Evolutionary conservation across 208 protist species (phyloP), one percentile per base, ranked within the genome.

Genomic region (Leishmania turanica): DNA sequence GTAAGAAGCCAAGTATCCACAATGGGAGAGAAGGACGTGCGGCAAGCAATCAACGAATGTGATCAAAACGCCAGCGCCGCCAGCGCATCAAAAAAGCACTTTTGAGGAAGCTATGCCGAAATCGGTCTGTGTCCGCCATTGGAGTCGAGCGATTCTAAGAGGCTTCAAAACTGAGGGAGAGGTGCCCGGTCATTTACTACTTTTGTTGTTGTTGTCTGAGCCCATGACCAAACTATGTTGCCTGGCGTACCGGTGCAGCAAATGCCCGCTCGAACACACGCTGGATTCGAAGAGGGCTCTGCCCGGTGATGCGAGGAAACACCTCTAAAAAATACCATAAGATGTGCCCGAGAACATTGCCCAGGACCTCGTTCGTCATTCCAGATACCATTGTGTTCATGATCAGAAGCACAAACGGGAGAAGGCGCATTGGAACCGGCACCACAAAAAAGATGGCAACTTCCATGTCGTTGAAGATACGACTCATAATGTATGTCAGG

Each of bases 301-400:
- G 40, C 7, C 89, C 93, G 31, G 92, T 96, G 69, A 97, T 97
- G 54, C 91, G 90, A 27, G 95, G 95, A 82, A 97, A 94, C n/a
- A 97, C 90, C 64, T 96, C 93, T 13, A 95, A 77, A 21, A 96
- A 70, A 75, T 93, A 97, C 90, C 92, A 97, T 64, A 96, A 80
- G 3, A 93, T 66, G 69, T 97, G 95, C 1, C 92, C 95, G 40
- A 96, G 85, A 60, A 90, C 11, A 60, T 87, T 88, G 58, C 85
- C 87, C 24, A 94, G 49, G 2, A 96, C n/a, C 19, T 92, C 80
- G 53, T 82, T 77, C 40, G 82, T 79, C 21, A 92, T 58, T 31
- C 82, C 78, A 9, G 79, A 80, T 1, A 88, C 79, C 37, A 80
- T 54, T 1, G 87, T 68, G 21, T 79, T 83, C 37, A 95, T 79